Evolutionary conservation across 306 rosid genomes (phyloP), one percentile per base, ranked within the genome.

Genomic region (Gastrolobium bilobum): DNA sequence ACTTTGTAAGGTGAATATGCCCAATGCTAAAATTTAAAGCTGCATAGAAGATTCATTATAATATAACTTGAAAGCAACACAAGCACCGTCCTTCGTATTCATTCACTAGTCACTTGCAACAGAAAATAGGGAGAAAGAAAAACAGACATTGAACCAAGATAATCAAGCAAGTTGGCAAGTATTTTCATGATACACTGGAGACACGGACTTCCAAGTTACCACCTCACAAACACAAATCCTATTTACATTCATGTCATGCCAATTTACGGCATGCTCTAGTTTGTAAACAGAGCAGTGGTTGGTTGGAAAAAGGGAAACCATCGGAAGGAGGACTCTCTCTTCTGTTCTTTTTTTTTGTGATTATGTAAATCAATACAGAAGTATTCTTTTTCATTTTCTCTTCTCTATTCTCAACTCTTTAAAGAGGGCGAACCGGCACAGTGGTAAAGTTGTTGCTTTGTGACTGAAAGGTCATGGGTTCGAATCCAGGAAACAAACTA

Each of bases 1-100:
- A 9, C 43, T 47, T 11, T 63, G 53, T 58, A 48, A 43, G 77
- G 47, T 73, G 51, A 15, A 59, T 43, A 43, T n/a, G 63, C 38
- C 10, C 65, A 54, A 53, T 73, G 77, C 56, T 64, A 52, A 83
- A 83, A 50, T 50, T 72, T 40, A 79, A 74, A 48, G 33, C 46
- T 20, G 60, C 13, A 35, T 4, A 64, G 3, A 61, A 33, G 34
- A 10, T 58, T 58, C 70, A 26, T 57, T 44, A 59, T 38, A 29
- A 37, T 79, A 44, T 34, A 57, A 43, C 48, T 43, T 5, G 30
- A 53, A n/a, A 50, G 54, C 43, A 47, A 20, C 20, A 4, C 31
- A 61, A 20, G 10, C 14, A 60, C 14, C 2, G 20, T 44, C 51
- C 70, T 56, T 64, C 66, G 54, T 33, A 77, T 53, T 56, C 59